These are phyloP conservation scores for Cercophora scortea DNA, from an alignment of 495 filamentous ascomycete genomes.

Conservation along the genomic window DNA sequence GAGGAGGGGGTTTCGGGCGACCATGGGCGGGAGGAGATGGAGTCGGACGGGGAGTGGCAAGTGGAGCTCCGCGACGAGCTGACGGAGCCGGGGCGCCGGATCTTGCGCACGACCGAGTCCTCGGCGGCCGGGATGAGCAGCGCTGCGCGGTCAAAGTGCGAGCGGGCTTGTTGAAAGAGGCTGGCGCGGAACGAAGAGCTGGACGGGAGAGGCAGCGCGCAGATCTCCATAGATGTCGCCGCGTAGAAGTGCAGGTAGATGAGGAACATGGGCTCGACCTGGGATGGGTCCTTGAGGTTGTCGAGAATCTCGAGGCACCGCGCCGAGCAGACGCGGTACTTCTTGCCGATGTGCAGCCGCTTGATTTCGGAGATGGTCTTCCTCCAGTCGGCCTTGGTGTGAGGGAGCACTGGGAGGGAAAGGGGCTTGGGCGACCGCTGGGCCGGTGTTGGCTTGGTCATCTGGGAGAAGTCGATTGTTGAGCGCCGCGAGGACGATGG, in stretches of 20 bases:
- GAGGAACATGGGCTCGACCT: constrained; percentile 38
- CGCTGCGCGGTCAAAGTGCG: constrained; percentile 38
- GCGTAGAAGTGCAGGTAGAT: constrained; percentile 50
- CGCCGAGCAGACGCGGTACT: constrained; percentile 38
- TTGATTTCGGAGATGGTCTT: constrained; percentile 37
- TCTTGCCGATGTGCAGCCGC: constrained; percentile 33
- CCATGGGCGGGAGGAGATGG: constrained; percentile 30
- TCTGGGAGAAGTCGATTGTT: constrained; percentile 5
- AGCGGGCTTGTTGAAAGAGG: constrained; percentile 39
- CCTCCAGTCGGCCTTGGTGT: constrained; percentile 33
- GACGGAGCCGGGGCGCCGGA: constrained; percentile 23
- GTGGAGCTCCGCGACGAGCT: constrained; percentile 30
- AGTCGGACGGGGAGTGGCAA: constrained; percentile 36
- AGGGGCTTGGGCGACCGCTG: constrained; percentile 15
- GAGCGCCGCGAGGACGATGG: constrained; percentile 3
- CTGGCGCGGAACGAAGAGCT: constrained; percentile 35
- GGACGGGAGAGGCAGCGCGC: constrained; percentile 37
- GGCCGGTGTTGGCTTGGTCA: background rate
- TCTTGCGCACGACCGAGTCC: constrained; percentile 21
- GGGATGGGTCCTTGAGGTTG: constrained; percentile 28
- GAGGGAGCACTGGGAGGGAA: constrained; percentile 18
- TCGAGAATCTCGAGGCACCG: constrained; percentile 39
- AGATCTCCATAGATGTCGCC: constrained; percentile 44
- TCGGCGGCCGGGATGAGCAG: constrained; percentile 31
- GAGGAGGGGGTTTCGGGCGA: constrained; percentile 30